phyloP scores from a whole-genome alignment of 2,329 filamentous ascomycete genomes.

The Graphilbum fragrans region DNA sequence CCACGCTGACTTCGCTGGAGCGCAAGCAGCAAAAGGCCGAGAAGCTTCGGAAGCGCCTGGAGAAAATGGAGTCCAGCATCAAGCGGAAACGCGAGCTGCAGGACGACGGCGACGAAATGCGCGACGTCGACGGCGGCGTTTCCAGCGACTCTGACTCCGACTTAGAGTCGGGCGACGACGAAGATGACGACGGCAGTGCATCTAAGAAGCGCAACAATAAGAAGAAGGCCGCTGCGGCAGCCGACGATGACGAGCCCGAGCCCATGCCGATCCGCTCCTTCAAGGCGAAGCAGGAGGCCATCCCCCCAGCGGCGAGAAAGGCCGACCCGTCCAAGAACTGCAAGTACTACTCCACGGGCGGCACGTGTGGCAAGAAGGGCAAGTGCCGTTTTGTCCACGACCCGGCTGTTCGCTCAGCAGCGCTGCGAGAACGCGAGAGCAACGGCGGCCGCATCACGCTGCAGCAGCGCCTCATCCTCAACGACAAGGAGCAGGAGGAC shows the following conservation, averaged over 20 bases:
- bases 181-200: conserved; percentile 36
- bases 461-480: conserved; percentile 51
- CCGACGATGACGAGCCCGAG: conserved; percentile 44
- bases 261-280: conserved; percentile 37
- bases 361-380: conserved; percentile 60
- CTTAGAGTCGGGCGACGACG: conserved; percentile 41
- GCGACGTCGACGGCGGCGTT: conserved; percentile 26
- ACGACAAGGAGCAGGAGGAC: conserved; percentile 58
- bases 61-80: conserved; percentile 58
- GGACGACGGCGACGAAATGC: conserved; percentile 55
- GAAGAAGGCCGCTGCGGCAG: background rate
- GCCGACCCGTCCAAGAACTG: conserved; percentile 54
- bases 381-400: conserved; percentile 65
- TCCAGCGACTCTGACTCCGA: conserved; percentile 25
- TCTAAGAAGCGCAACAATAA: conserved; percentile 31
- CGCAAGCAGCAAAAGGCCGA: conserved; percentile 44
- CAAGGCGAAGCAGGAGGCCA: background rate
- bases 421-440: conserved; percentile 49
- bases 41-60: conserved; percentile 50
- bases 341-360: conserved; percentile 60
- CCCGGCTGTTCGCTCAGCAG: conserved; percentile 48
- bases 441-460: conserved; percentile 56
- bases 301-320: conserved; percentile 36
- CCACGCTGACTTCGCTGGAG: conserved; percentile 34
- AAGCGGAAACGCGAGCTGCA: conserved; percentile 58